Conservation (phyloP, 2,329 filamentous ascomycete genomes). For the Colletotrichum sp. region DNA sequence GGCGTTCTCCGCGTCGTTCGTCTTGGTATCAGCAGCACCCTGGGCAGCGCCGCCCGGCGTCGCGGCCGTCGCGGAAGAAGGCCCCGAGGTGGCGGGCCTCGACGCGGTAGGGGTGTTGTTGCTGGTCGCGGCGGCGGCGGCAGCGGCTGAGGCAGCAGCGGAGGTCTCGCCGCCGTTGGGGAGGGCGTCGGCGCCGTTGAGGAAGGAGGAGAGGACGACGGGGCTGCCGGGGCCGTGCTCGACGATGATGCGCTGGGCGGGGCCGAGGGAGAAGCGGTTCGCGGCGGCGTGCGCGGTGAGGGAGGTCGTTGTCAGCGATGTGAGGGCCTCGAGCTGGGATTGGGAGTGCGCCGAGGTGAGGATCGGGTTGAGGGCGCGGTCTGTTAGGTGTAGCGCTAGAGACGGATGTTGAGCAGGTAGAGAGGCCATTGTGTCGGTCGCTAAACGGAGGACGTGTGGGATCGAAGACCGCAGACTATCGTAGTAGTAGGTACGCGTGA, state of each 20-base stretch:
- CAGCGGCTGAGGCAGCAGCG: neutral
- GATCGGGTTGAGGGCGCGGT: constrained; percentile 61
- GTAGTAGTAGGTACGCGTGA: neutral
- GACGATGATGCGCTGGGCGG: constrained; percentile 62
- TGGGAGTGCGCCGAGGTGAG: constrained; percentile 56
- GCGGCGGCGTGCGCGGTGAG: constrained; percentile 59
- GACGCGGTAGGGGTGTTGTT: neutral
- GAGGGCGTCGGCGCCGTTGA: constrained; percentile 39
- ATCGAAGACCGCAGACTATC: neutral
- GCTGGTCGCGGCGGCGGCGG: neutral
- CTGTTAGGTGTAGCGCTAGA: constrained; percentile 62
- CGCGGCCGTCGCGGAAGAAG: neutral
- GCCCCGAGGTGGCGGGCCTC: neutral
- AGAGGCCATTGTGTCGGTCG: constrained; percentile 38
- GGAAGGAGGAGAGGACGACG: constrained; percentile 50
- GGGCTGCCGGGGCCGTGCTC: constrained; percentile 54
- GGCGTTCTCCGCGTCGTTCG: constrained; percentile 19
- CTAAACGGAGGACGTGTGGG: neutral
- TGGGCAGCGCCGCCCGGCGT: neutral
- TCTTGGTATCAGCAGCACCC: neutral
- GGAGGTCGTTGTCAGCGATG: constrained; percentile 56
- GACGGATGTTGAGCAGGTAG: constrained; percentile 55
- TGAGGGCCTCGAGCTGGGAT: constrained; percentile 54
- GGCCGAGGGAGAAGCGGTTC: constrained; percentile 56
- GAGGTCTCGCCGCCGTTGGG: constrained; percentile 8